Base-by-base conservation (phyloP, 2,329 filamentous ascomycete species). In the Pseudogymnoascus sp. region DNA sequence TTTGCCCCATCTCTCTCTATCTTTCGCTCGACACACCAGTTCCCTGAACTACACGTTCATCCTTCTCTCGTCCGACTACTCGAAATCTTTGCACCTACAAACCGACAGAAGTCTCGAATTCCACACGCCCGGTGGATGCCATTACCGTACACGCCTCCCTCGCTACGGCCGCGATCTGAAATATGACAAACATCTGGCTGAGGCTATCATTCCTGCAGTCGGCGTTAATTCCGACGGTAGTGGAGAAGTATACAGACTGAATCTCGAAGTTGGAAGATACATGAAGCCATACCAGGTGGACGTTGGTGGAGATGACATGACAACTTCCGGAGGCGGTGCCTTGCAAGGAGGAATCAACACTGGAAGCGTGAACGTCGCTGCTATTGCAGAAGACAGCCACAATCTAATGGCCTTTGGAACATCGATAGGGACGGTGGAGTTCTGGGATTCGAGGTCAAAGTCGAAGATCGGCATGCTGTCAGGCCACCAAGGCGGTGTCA, bases 221-320 rank as follows among this genome's bases (percentile, higher is more conserved):
- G 94, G 94, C 5, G 83, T 96, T 16, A 94, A 95, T 71, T 79
- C 82, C 1, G 90, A 96, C 65, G 91, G 92, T 5, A 85, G 87
- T 75, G 94, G 93, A 64, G 94, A 99, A 71, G 92, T 97, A 0
- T 99, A 94, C 73, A 83, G 94, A 7, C 78, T 99, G 69, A 97
- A 97, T 70, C 79, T 99, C 21, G 94, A 99, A 73, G 79, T 91
- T 33, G 94, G 94, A 59, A 84, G 93, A 61, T 99, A 96, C 74
- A 94, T 99, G 89, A 91, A 90, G 69, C 91, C 90, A 28, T 97
- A 94, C 70, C 91, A 96, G 71, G 79, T 97, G 6, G 92, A 96
- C 68, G 90, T 97, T 6, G 93, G 92, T 23, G 85, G 87, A 14
- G 92, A 97, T 69, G 91, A 96, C 64, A 81, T 86, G 65, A 78